Base-by-base conservation (phyloP, 148 eudicot genomes). In the Polygonum maritimum region DNA sequence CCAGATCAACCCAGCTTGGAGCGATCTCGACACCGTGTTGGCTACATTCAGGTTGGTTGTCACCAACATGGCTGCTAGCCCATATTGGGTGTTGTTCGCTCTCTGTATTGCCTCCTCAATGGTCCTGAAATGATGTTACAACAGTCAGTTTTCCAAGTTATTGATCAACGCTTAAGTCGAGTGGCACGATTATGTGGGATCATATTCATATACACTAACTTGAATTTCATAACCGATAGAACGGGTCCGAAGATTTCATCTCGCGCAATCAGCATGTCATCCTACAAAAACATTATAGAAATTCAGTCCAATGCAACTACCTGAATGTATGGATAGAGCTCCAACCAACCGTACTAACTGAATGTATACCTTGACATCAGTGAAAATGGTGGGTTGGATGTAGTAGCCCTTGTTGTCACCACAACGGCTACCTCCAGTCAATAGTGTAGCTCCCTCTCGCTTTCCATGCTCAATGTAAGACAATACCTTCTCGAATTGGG, bases 201-300 rank as follows among this genome's bases (percentile, higher is more conserved):
- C n/a, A n/a, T n/a, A n/a, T n/a, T 40, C 1, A 7, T 14, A 2
- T 0, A 6, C 15, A 80, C 94, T 82, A 41, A 92, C 97, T 84
- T 89, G 87, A 92, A 92, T 74, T 89, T 90, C 88, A 92, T 80
- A 52, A 92, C 67, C 26, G 91, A 85, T 84, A 90, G 85, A 22
- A 92, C 98, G 1, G 98, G 98, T 14, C 98, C 98, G 33, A 92
- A 92, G 71, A 92, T 92, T 77, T 92, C 98, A 39, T 92, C 94
- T 52, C 44, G 82, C 11, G 98, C 98, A 13, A 92, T 92, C 18
- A 78, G 16, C 98, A 92, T 92, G 73, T 86, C 76, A 74, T 92
- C 97, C 97, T 92, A 62, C 14, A 62, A 9, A 9, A 48, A 62
- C 35, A 57, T 57, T 57, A 21, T 3, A 2, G 63, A 51, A 5